phyloP scores from a whole-genome alignment of 306 rosid species.

The Canavalia ensiformis region DNA sequence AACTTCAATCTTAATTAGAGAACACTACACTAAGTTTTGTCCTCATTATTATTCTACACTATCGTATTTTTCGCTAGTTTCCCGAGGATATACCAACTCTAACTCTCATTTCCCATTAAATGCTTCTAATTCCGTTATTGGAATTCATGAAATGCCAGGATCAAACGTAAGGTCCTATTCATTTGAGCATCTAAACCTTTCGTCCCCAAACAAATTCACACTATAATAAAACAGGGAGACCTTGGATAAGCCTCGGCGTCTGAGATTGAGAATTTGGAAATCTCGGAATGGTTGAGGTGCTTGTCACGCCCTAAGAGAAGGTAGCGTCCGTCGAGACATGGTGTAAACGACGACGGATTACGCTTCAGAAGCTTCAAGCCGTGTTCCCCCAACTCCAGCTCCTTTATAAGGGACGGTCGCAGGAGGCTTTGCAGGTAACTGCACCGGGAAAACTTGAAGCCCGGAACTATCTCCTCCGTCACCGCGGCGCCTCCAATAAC shows the following conservation, averaged over 20 bases:
- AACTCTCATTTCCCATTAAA: not conserved
- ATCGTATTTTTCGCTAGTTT: too few relatives aligned
- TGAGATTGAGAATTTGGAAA: constrained; percentile 76
- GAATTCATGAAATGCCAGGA: not conserved
- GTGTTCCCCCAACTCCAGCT: constrained; percentile 76
- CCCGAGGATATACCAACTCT: too few relatives aligned
- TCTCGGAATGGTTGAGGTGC: constrained; percentile 75
- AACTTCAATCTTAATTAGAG: not conserved
- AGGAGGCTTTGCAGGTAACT: constrained; percentile 95
- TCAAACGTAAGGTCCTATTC: not conserved
- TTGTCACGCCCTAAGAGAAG: constrained; percentile 84
- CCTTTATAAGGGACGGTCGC: constrained; percentile 84
- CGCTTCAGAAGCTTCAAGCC: constrained; percentile 87
- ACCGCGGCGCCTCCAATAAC: constrained; percentile 94
- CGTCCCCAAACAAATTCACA: not conserved
- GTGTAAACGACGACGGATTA: constrained; percentile 91
- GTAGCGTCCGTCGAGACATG: constrained; percentile 89
- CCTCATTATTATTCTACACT: too few relatives aligned
- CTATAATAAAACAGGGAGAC: constrained; percentile 47
- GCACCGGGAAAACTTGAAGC: constrained; percentile 94
- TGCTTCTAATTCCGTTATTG: not conserved
- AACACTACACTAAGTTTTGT: not conserved
- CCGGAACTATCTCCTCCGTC: constrained; percentile 84
- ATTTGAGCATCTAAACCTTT: not conserved
- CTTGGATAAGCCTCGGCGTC: constrained; percentile 90